Conservation (phyloP, 2,329 filamentous ascomycete genomes). For the Trichoderma arundinaceum region DNA sequence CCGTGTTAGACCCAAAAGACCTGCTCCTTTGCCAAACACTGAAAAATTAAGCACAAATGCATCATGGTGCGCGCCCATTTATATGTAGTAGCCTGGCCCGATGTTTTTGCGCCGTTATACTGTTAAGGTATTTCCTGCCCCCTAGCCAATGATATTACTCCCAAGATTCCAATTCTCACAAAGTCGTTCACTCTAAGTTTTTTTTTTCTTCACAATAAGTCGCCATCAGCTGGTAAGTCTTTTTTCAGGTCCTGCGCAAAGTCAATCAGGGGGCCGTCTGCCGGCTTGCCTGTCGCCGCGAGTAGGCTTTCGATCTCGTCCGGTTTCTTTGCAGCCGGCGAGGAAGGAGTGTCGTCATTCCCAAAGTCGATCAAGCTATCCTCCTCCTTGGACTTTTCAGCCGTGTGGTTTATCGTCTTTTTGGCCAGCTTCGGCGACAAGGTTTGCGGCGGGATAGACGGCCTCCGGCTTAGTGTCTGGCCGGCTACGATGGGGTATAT, state of each 20-base stretch:
- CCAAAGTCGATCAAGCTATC: conserved; percentile 64
- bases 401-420: conserved; percentile 10
- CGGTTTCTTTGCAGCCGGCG: conserved; percentile 30
- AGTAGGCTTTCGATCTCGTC: conserved; percentile 54
- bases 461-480: conserved; percentile 64
- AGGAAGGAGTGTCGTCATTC: conserved; percentile 39
- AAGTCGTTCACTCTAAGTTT: not conserved
- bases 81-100: conserved; percentile 30
- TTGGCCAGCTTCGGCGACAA: conserved; percentile 26
- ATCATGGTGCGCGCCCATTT: conserved; percentile 25
- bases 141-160: conserved; percentile 27
- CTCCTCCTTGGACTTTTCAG: conserved; percentile 34
- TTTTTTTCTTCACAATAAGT: conserved; percentile 12
- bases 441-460: conserved; percentile 58
- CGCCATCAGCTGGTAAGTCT: conserved; percentile 47
- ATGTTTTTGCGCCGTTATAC: conserved; percentile 30
- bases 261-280: conserved; percentile 60
- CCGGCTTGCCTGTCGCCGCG: conserved; percentile 53
- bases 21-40: conserved; percentile 27
- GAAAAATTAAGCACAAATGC: conserved; percentile 29
- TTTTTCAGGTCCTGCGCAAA: conserved; percentile 62
- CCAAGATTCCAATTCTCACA: conserved; percentile 13
- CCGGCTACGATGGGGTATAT: conserved; percentile 86
- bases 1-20: conserved; percentile 31
- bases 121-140: conserved; percentile 25